These are phyloP conservation scores for Xylaria acuta DNA, from an alignment of 495 filamentous ascomycete genomes.

Conservation along the genomic window DNA sequence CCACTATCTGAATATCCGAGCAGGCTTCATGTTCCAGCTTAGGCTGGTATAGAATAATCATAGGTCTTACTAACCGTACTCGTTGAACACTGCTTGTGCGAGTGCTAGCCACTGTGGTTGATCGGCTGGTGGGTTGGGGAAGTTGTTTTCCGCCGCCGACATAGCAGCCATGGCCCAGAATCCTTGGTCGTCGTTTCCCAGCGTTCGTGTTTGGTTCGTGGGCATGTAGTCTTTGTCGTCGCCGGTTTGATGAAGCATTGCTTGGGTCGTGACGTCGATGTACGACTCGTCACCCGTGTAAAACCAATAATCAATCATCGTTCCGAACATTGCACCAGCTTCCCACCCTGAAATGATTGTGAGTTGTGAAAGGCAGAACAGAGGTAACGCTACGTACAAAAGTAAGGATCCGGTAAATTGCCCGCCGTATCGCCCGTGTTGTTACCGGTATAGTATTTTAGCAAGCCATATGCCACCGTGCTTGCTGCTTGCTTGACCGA, in stretches of 20 bases:
- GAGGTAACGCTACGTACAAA: slow-evolving; percentile 51
- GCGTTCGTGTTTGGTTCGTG: slow-evolving; percentile 74
- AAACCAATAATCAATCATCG: slow-evolving; percentile 83
- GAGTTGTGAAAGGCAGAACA: slow-evolving; percentile 6
- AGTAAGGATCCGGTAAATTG: slow-evolving; percentile 77
- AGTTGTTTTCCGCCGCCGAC: slow-evolving; percentile 80
- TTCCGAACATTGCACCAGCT: slow-evolving; percentile 75
- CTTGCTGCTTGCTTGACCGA: slow-evolving; percentile 52
- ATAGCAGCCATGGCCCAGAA: slow-evolving; percentile 89
- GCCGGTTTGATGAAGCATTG: slow-evolving; percentile 73
- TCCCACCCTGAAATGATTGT: slow-evolving; percentile 66
- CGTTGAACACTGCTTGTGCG: slow-evolving; percentile 80
- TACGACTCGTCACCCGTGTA: slow-evolving; percentile 78
- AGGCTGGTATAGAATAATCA: background rate
- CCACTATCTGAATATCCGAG: background rate
- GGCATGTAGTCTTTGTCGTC: slow-evolving; percentile 77
- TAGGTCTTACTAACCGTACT: slow-evolving; percentile 44
- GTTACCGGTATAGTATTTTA: slow-evolving; percentile 72
- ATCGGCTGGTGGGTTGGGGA: slow-evolving; percentile 66
- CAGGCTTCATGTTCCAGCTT: background rate
- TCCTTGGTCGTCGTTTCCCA: slow-evolving; percentile 85
- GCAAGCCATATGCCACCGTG: slow-evolving; percentile 53
- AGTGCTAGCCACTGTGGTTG: slow-evolving; percentile 79
- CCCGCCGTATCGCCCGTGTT: slow-evolving; percentile 72
- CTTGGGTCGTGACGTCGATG: slow-evolving; percentile 71